Percentiles rank a stretch among this genome's conserved stretches.
Conservation (phyloP, 116 monocot genomes). For the Dioscorea cayenensis region DNA sequence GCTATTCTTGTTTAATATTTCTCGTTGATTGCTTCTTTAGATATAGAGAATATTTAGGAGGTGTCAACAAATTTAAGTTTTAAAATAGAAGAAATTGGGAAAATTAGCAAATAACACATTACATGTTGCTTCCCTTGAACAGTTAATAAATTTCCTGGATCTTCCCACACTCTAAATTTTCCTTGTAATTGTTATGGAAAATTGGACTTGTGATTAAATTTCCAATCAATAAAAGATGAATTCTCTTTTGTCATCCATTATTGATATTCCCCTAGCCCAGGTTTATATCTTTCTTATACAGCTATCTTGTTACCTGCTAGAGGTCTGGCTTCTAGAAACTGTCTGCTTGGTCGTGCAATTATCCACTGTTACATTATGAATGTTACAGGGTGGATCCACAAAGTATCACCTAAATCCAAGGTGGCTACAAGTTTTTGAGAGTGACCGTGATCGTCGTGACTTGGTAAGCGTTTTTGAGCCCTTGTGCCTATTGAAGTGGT, state of each 20-base stretch:
- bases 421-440: slow-evolving; percentile 85
- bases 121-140: too few relatives aligned
- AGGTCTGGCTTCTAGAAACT: neutral
- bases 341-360: neutral
- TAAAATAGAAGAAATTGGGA: too few relatives aligned
- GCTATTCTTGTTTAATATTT: neutral
- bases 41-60: too few relatives aligned
- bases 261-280: neutral
- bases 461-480: slow-evolving; percentile 58
- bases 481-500: neutral
- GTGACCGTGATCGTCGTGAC: slow-evolving; percentile 98
- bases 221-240: too few relatives aligned
- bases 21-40: too few relatives aligned
- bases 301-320: neutral
- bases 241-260: too few relatives aligned
- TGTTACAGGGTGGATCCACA: slow-evolving; percentile 74
- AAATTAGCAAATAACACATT: too few relatives aligned
- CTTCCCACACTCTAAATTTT: too few relatives aligned
- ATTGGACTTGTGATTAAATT: too few relatives aligned
- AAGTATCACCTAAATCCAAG: slow-evolving; percentile 85
- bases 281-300: neutral
- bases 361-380: slow-evolving; percentile 1
- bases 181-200: too few relatives aligned
- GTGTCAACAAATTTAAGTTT: too few relatives aligned
- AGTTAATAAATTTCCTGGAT: too few relatives aligned